phyloP scores from a whole-genome alignment of 192 early-diverging fungal species.

The Pecoramyces ruminantium region DNA sequence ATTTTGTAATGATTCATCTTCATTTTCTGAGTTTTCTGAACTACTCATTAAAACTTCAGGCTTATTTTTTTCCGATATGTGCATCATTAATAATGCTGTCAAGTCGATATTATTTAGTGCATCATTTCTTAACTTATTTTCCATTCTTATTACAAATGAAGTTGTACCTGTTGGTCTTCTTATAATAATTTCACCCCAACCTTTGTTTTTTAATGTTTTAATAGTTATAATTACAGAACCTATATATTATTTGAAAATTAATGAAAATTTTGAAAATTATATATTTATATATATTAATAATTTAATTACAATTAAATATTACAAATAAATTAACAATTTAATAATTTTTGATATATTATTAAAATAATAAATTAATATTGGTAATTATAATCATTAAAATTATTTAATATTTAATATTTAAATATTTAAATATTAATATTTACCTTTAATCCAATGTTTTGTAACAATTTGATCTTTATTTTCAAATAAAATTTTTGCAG shows the following conservation, averaged over 20 bases:
- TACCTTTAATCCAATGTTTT: not conserved
- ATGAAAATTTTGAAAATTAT: too few species aligned
- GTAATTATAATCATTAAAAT: too few species aligned
- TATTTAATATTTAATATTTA: too few species aligned
- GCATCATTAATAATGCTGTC: conserved; percentile 31
- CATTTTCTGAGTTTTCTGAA: not conserved
- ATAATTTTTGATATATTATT: too few species aligned
- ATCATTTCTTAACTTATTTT: conserved; percentile 42
- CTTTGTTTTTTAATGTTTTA: conserved; percentile 35
- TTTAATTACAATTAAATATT: too few species aligned
- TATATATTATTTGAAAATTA: too few species aligned
- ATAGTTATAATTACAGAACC: conserved; percentile 74
- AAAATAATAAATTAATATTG: too few species aligned
- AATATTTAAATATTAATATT: not conserved
- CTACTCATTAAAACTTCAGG: not conserved
- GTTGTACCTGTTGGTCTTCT: conserved; percentile 66
- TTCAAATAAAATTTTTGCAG: not conserved
- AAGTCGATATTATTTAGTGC: conserved; percentile 21
- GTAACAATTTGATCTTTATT: not conserved
- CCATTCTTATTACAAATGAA: conserved; percentile 45
- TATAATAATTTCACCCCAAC: conserved; percentile 66
- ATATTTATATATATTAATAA: too few species aligned
- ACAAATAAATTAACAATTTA: too few species aligned
- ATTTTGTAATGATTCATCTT: too few species aligned
- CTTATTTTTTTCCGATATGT: not conserved